Base-by-base conservation (phyloP, 2,329 filamentous ascomycete species). In the Nectriaceae sp. region DNA sequence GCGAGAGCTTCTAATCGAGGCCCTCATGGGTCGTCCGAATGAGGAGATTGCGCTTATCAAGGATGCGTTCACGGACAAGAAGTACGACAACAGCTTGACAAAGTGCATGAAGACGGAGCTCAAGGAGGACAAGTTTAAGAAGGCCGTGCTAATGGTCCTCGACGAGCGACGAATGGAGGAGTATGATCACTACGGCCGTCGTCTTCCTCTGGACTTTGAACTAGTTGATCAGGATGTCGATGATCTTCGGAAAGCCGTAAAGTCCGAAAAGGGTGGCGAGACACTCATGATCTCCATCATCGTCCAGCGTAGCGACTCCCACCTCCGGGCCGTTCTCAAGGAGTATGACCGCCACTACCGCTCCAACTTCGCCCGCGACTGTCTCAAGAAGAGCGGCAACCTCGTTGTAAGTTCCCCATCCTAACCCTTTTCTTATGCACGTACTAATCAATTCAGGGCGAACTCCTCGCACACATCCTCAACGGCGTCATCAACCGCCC, bases 401-500 rank as follows among this genome's bases (percentile, higher is more conserved):
- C 77, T 99, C 18, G 92, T 97, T 49, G 92, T 96, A 80, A 71
- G 90, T 85, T n/a, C 38, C 21, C 31, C 31, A 43, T n/a, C 13
- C 24, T 16, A 2, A 33, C 22, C 16, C 19, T 8, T 29, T 20
- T 29, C 6, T 6, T 13, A 13, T 13, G 24, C 24, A 29, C 24
- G 13, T 6, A 29, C 24, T 29, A 29, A 29, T 13, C 13, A 6
- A 29, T 39, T 40, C 59, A 97, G 92, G 94, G 94, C 55, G 94
- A 99, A 74, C 85, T 96, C 18, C 84, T 97, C 31, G 90, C 91
- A 0, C 94, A 97, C 70, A 90, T 97, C 60, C 86, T 99, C 64
- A 97, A 97, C 72, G 94, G 94, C 62, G 85, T 96, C 48, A 96
- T 97, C 74, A 97, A 97, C 74, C 89, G 89, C 50, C 92, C 94